These are phyloP conservation scores for Penicillium riverlandense DNA, from an alignment of 495 filamentous ascomycete species.

Conservation along the genomic window DNA sequence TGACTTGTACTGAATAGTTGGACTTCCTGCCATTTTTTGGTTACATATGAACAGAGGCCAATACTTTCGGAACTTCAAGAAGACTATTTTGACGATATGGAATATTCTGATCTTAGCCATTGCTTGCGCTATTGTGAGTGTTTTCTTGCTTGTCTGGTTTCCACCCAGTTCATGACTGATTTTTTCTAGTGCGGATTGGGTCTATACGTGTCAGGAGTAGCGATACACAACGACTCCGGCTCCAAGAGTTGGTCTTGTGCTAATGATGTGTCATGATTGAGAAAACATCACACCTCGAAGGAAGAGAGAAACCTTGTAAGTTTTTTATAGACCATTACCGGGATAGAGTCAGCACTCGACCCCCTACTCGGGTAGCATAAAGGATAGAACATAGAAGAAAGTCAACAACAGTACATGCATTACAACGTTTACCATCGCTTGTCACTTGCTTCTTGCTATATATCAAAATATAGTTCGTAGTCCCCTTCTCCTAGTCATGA, in stretches of 20 bases:
- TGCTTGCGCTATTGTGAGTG: constrained; percentile 28
- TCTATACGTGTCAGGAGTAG: constrained; percentile 30
- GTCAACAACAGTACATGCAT: too few relatives aligned
- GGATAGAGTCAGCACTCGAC: too few relatives aligned
- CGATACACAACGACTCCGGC: constrained; percentile 25
- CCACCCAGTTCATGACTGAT: constrained; percentile 1
- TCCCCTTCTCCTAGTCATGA: background rate
- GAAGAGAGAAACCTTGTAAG: too few relatives aligned
- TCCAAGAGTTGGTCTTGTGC: constrained; percentile 28
- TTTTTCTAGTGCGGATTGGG: constrained; percentile 28
- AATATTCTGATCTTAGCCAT: constrained; percentile 26
- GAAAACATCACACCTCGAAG: background rate
- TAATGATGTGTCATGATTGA: constrained; percentile 18
- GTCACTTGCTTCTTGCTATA: too few relatives aligned
- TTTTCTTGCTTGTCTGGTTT: background rate
- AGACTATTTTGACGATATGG: constrained; percentile 24
- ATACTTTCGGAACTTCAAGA: constrained; percentile 21
- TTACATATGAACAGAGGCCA: constrained; percentile 30
- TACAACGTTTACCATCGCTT: too few relatives aligned
- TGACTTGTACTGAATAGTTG: constrained; percentile 11
- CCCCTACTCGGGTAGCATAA: too few relatives aligned
- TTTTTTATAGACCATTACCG: too few relatives aligned
- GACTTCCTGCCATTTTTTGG: constrained; percentile 36
- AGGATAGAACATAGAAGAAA: too few relatives aligned
- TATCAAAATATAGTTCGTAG: too few relatives aligned